phyloP scores from a whole-genome alignment of 2,329 filamentous ascomycete genomes.

The Epichloe aotearoae region DNA sequence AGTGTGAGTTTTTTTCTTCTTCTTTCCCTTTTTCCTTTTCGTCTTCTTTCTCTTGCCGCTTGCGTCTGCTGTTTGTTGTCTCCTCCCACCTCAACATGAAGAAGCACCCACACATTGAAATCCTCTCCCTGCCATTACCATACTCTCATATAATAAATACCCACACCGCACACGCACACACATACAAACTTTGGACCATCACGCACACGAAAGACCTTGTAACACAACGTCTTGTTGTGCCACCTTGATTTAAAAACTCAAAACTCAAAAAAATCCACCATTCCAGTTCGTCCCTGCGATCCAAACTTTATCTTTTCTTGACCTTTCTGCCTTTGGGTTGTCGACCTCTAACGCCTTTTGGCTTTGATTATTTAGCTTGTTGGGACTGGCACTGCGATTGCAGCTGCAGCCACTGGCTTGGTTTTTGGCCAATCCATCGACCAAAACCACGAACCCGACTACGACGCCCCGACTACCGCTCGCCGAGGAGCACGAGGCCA shows the following conservation, averaged over 20 bases:
- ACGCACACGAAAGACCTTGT: not conserved
- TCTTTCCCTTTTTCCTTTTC: not conserved
- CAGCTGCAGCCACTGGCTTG: constrained; percentile 44
- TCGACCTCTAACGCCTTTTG: constrained; percentile 11
- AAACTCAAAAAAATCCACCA: constrained; percentile 2
- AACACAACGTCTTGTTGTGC: constrained; percentile 3
- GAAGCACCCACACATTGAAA: not conserved
- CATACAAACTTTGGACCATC: not conserved
- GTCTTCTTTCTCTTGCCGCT: not conserved
- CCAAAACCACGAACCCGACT: constrained; percentile 16
- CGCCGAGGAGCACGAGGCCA: constrained; percentile 9
- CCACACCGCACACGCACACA: not conserved
- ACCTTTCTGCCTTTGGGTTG: not conserved
- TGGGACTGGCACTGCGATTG: constrained; percentile 47
- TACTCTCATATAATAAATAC: too few relatives aligned
- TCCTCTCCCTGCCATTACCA: not conserved
- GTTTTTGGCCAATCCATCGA: constrained; percentile 44
- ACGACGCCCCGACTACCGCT: constrained; percentile 10
- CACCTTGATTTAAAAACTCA: not conserved
- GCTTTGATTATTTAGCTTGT: constrained; percentile 33
- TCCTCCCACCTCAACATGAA: not conserved
- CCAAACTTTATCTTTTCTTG: not conserved
- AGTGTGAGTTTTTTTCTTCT: constrained; percentile 25
- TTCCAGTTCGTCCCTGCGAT: not conserved
- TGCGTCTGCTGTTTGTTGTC: not conserved